Evolutionary conservation across 768 basidiomycete species (phyloP), one percentile per base, ranked within the genome.

Genomic region (Crucibulum laeve): DNA sequence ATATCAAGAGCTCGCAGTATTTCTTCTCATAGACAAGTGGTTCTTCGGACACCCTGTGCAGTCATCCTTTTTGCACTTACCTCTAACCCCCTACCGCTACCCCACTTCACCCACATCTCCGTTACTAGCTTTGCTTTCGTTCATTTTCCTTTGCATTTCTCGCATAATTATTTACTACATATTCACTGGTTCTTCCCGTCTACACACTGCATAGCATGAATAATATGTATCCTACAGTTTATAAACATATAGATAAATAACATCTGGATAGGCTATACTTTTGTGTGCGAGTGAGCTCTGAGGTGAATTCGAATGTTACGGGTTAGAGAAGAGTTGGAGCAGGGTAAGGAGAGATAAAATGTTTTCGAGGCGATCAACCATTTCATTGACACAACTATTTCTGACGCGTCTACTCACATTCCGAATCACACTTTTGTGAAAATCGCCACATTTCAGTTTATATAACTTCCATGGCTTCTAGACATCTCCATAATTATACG

Each of bases 1-100:
- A 71, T 47, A 93, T 97, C 65, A 85, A 85, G 60, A 64, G 80
- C 45, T 90, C 87, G 33, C 72, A 74, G 26, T 98, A 97, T 65
- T 98, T 98, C 77, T 98, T 97, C 76, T 94, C 93, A 33, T 96
- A 77, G 65, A 52, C 32, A 23, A 10, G 7, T 36, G 11, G 35
- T 36, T 36, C 17, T 18, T 17, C 18, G 28, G 28, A 8, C 28
- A n/a, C 28, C n/a, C n/a, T 30, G 8, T 8, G 8, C n/a, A 8
- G 8, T 30, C 28, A 30, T 30, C 28, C 28, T 30, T 30, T 30
- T 7, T n/a, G 8, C 28, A 30, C n/a, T n/a, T 30, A 30, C 28
- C 28, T 7, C 28, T n/a, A 7, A 7, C 35, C 7, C 7, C 35
- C 8, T 36, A 6, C 8, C 17, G 18, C 35, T 17, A 30, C 35